Base-by-base conservation (phyloP, 2,329 filamentous ascomycete species). In the Diplodia corticola region DNA sequence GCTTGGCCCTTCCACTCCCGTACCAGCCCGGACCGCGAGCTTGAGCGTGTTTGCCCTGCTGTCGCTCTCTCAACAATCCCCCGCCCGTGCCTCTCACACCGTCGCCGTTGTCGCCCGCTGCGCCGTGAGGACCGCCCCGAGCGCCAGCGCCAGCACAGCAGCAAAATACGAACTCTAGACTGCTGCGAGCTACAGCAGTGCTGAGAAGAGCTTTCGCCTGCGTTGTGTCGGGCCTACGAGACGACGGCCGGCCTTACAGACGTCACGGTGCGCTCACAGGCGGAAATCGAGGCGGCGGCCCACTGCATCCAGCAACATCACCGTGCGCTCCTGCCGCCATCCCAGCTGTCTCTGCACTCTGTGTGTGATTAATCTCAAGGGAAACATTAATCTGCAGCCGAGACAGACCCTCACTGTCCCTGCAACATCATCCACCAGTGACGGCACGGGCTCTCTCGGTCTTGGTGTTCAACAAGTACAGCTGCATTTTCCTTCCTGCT, bases 221-320 rank as follows among this genome's bases (percentile, higher is more conserved):
- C 24, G 37, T 40, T 22, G 12, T 12, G 20, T 28, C 37, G 40
- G 15, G 20, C 4, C 5, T 46, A 22, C 26, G 55, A 59, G 15
- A 30, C 46, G 24, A 30, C 12, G 20, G 30, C 13, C 10, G n/a
- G 33, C 33, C 54, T 40, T 44, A 37, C 22, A 33, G 37, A 61
- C 57, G 57, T 61, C 57, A 61, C 57, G 12, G 24, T n/a, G 24
- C 48, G 40, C 15, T 30, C 55, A 15, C 30, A 28, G 30, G 10
- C 37, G 44, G 57, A 12, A 33, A 20, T 20, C 57, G 40, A 40
- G 26, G 30, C 26, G 57, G 20, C 40, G 57, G 40, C 35, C 55
- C 57, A 35, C 57, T 61, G 44, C 4, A 49, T 61, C 44, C 40
- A 61, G 57, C 57, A 61, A 61, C 33, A 61, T 61, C 44, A 49